Evolutionary conservation across 495 filamentous ascomycete species (phyloP), one percentile per base, ranked within the genome.

Genomic region (Daldinia grandis): DNA sequence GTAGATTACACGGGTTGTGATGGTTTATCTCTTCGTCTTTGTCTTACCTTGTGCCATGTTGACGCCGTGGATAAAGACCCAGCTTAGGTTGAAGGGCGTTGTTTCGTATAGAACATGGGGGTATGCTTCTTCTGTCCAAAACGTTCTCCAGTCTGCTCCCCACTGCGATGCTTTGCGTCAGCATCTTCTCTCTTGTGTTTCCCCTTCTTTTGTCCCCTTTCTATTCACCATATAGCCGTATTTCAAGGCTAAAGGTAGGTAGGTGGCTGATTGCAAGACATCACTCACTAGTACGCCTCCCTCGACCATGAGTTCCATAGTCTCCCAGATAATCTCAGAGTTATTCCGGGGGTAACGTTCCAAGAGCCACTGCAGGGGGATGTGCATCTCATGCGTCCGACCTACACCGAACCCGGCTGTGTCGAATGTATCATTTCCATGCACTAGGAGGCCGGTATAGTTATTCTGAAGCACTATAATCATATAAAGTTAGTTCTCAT

Each of bases 331-430:
- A 30, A 72, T 27, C n/a, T 64, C 35, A 9, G 75, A 72, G 44
- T 77, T 72, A 14, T 63, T 40, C 5, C 67, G 65, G 0, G 73
- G 73, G 56, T 78, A 66, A 7, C 84, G 73, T 62, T 87, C 86
- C 49, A 86, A 77, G 27, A 90, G 72, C 88, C 88, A 90, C 75
- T 78, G 76, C 19, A 78, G 54, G 0, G 76, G 65, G 42, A 78
- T 75, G 60, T 77, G 76, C 55, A 78, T 67, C 50, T 78, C 76
- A 25, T 76, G 74, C 12, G 71, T 71, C 9, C 76, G 66, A 14
- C 68, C 68, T 19, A 66, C 62, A 5, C 68, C 68, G 17, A 71
- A 71, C 5, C 68, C 68, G 12, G 68, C 62, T 0, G 57, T 62
- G 19, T 71, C 68, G 15, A 50, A 71, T 4, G 58, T 71, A 19